These are phyloP conservation scores for Penicillium corylophilum DNA, from an alignment of 2,329 filamentous ascomycete species.

Conservation along the genomic window DNA sequence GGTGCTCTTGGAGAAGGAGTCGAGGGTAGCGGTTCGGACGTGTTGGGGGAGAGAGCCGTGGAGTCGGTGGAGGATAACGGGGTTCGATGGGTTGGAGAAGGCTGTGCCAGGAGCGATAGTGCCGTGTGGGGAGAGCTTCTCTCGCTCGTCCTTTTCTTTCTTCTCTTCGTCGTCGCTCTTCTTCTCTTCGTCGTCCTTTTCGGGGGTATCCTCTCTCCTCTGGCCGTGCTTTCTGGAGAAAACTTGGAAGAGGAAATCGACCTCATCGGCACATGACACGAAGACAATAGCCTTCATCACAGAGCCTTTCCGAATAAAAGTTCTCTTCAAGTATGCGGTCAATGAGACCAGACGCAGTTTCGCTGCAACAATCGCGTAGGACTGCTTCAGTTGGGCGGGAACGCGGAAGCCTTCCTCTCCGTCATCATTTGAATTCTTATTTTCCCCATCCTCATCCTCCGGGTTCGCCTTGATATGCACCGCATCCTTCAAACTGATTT, in stretches of 20 bases:
- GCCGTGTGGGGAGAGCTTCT: slow-evolving; percentile 37
- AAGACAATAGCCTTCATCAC: slow-evolving; percentile 98
- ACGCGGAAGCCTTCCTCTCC: slow-evolving; percentile 68
- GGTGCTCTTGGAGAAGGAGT: slow-evolving; percentile 71
- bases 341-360: slow-evolving; percentile 90
- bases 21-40: slow-evolving; percentile 80
- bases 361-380: slow-evolving; percentile 80
- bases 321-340: slow-evolving; percentile 76
- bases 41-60: slow-evolving; percentile 90
- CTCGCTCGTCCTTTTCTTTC: slow-evolving; percentile 24
- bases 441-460: slow-evolving; percentile 54
- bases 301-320: slow-evolving; percentile 82
- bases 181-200: slow-evolving; percentile 24
- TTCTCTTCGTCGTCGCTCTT: slow-evolving; percentile 21
- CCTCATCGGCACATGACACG: slow-evolving; percentile 93
- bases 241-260: slow-evolving; percentile 92
- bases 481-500: slow-evolving; percentile 92
- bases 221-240: slow-evolving; percentile 53
- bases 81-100: slow-evolving; percentile 73
- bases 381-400: slow-evolving; percentile 90
- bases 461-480: slow-evolving; percentile 75
- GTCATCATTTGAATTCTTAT: slow-evolving; percentile 47
- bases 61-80: slow-evolving; percentile 77
- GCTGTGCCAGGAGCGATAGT: slow-evolving; percentile 62
- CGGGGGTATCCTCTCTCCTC: slow-evolving; percentile 20